Evolutionary conservation across 306 rosid species (phyloP).

Genomic region (Alnus glutinosa): DNA sequence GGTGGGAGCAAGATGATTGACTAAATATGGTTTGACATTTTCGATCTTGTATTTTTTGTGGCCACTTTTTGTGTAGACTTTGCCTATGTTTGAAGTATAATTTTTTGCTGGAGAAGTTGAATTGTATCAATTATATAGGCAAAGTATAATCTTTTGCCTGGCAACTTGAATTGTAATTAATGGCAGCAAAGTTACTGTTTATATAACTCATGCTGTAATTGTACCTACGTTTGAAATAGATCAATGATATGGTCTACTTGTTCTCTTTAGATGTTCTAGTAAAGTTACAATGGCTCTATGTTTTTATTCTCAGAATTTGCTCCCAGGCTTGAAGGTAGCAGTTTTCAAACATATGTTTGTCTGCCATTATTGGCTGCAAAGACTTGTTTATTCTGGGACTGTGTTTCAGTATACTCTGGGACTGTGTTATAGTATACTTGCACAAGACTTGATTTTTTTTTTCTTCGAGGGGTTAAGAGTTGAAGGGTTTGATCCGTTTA

Average conservation of each 20-base stretch:
- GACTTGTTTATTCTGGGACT: too few species aligned
- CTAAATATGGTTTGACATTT: conserved; percentile 29
- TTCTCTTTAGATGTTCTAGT: background rate
- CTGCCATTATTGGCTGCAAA: background rate
- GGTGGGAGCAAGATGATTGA: conserved; percentile 48
- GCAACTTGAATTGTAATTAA: conserved; percentile 23
- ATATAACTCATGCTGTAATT: conserved; percentile 18
- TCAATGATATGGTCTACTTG: conserved; percentile 4
- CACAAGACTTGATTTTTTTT: too few species aligned
- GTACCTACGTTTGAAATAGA: conserved; percentile 19
- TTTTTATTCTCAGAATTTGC: background rate
- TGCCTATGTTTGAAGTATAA: background rate
- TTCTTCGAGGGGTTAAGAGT: too few species aligned
- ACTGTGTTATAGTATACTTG: too few species aligned
- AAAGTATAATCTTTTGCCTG: conserved; percentile 15
- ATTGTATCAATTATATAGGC: background rate
- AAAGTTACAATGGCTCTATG: background rate
- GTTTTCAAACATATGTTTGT: background rate
- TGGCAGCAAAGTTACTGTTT: conserved; percentile 21
- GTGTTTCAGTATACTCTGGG: too few species aligned
- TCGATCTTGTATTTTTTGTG: conserved; percentile 23
- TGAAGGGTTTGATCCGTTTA: too few species aligned
- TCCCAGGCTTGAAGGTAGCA: background rate
- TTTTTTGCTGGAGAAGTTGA: conserved; percentile 17
- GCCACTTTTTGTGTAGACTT: conserved; percentile 31